These are phyloP conservation scores for Smithsoniella earleae DNA, from an alignment of 163 green algal species.

Conservation along the genomic window DNA sequence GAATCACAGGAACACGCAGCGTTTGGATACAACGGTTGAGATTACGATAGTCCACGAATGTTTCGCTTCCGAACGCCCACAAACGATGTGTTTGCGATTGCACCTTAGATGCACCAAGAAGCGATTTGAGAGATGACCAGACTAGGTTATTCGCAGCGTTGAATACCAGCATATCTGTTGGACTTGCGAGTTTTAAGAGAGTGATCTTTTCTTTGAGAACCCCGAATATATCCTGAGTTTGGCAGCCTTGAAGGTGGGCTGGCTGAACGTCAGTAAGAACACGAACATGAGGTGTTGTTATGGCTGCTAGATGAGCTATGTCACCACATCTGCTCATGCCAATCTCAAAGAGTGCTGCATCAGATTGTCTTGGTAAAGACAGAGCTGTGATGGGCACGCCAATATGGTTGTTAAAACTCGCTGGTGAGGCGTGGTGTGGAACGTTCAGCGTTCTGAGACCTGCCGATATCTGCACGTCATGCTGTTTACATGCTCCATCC, in stretches of 20 bases:
- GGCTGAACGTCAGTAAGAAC: conserved; percentile 17
- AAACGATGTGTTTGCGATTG: too few species aligned
- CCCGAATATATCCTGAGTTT: neutral
- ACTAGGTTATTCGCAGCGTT: conserved; percentile 4
- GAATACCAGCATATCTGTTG: conserved; percentile 7
- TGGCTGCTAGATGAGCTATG: neutral
- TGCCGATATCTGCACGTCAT: neutral
- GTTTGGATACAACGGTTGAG: too few species aligned
- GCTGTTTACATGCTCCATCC: neutral
- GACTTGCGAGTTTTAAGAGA: neutral
- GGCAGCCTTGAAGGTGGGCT: neutral
- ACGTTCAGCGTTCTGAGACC: neutral
- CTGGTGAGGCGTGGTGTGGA: neutral
- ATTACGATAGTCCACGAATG: too few species aligned
- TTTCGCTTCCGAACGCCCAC: too few species aligned
- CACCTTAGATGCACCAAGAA: too few species aligned
- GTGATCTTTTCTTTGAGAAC: conserved; percentile 1
- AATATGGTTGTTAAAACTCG: conserved; percentile 24
- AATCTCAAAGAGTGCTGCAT: conserved; percentile 18
- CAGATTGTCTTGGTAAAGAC: neutral
- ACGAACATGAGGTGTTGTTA: neutral
- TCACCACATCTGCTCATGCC: neutral
- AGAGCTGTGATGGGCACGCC: conserved; percentile 26
- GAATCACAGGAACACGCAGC: too few species aligned
- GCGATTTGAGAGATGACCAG: too few species aligned